Conservation (phyloP, 345 rosid genomes). For the Excoecaria agallocha region DNA sequence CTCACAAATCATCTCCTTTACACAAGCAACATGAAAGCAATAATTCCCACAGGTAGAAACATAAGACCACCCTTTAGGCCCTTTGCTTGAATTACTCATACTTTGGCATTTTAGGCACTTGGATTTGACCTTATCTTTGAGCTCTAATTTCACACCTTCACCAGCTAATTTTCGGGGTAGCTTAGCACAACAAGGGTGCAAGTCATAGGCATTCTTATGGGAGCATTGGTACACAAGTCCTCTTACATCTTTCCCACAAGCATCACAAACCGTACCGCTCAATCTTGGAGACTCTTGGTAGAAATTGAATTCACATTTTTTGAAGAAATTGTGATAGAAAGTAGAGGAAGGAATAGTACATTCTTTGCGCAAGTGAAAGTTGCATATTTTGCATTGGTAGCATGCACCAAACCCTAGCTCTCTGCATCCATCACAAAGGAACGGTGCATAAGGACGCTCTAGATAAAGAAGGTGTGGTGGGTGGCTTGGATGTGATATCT, state of each 20-base stretch:
- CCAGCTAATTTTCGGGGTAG: neutral
- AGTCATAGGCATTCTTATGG: neutral
- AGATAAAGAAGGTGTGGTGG: neutral
- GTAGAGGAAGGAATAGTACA: neutral
- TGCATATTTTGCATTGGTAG: neutral
- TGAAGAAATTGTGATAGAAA: neutral
- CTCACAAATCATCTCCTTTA: conserved; percentile 43
- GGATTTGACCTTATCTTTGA: neutral
- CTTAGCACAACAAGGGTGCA: neutral
- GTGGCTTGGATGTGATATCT: neutral
- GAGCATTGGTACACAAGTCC: neutral
- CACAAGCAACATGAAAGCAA: conserved; percentile 52
- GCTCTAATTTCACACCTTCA: conserved; percentile 30
- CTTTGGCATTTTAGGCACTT: conserved; percentile 15
- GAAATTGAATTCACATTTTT: neutral
- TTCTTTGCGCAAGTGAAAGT: neutral
- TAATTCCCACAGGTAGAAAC: conserved; percentile 37
- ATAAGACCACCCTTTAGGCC: conserved; percentile 40
- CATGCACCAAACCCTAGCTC: neutral
- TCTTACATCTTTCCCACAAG: neutral
- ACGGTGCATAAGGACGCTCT: neutral
- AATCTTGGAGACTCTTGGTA: neutral
- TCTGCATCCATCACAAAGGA: neutral
- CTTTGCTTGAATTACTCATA: conserved; percentile 38
- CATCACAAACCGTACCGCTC: neutral